Percentiles rank a stretch among this genome's conserved stretches.
phyloP scores from a whole-genome alignment of 1,139 yeast genomes.

The Taiozyma onychis region DNA sequence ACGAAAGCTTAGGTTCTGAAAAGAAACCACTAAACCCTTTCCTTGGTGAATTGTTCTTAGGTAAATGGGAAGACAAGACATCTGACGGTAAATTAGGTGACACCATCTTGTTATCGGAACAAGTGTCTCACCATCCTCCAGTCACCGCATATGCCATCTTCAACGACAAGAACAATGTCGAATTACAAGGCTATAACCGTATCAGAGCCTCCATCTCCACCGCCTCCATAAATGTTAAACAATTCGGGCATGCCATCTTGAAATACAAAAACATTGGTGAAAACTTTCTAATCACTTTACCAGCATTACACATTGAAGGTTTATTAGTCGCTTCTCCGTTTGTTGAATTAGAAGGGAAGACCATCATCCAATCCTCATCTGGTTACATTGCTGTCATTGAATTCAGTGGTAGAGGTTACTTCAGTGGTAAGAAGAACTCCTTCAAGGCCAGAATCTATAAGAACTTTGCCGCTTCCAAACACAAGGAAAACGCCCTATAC shows the following conservation, averaged over 20 bases:
- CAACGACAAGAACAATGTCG: conserved; percentile 64
- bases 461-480: conserved; percentile 40
- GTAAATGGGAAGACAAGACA: conserved; percentile 64
- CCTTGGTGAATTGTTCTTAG: conserved; percentile 87
- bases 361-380: conserved; percentile 72
- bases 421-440: conserved; percentile 91
- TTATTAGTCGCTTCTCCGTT: conserved; percentile 84
- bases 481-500: conserved; percentile 59
- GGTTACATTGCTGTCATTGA: conserved; percentile 76
- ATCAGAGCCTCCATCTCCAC: conserved; percentile 80
- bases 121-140: conserved; percentile 95
- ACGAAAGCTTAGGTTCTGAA: conserved; percentile 85
- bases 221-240: conserved; percentile 75
- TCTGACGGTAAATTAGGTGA: conserved; percentile 52
- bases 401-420: conserved; percentile 89
- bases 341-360: conserved; percentile 82
- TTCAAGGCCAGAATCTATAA: conserved; percentile 79
- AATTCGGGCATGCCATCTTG: conserved; percentile 84
- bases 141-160: conserved; percentile 80
- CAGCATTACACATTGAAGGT: conserved; percentile 95
- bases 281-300: conserved; percentile 76
- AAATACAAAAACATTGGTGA: conserved; percentile 58
- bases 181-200: conserved; percentile 84
- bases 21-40: conserved; percentile 96
- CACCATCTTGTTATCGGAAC: conserved; percentile 76